phyloP scores from a whole-genome alignment of 257 asterid genomes.

The Datura wrightii region DNA sequence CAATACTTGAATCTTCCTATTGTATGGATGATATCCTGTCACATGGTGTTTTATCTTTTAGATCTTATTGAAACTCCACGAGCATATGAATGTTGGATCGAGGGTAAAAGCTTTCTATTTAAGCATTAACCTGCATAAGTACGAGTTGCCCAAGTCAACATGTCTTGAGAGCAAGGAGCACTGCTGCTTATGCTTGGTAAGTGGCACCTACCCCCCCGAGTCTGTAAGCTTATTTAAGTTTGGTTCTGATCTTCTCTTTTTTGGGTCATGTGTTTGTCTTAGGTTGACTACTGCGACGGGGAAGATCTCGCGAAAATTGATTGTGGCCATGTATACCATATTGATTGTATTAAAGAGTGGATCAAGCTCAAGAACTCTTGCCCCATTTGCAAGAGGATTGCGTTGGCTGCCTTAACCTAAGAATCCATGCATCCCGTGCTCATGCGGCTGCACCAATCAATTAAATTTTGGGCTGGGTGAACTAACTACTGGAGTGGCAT shows the following conservation, averaged over 20 bases:
- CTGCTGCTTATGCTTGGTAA: constrained; percentile 22
- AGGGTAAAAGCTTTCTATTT: neutral
- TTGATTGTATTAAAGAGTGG: neutral
- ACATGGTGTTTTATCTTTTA: neutral
- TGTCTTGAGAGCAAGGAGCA: neutral
- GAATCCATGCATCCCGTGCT: neutral
- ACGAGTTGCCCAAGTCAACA: neutral
- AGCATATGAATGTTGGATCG: neutral
- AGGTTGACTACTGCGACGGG: neutral
- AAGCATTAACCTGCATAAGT: neutral
- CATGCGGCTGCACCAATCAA: neutral
- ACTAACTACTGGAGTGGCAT: neutral
- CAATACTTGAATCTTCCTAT: neutral
- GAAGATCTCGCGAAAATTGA: neutral
- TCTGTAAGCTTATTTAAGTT: neutral
- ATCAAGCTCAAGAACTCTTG: neutral
- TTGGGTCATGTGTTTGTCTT: neutral
- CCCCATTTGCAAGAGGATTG: constrained; percentile 13
- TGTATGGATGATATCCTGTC: neutral
- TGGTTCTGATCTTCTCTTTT: neutral
- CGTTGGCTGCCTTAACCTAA: neutral
- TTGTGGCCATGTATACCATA: neutral
- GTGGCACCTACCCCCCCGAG: neutral
- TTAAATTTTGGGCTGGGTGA: neutral
- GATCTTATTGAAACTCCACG: neutral